Conservation (phyloP, 208 protist genomes). For the Acanthamoeba quina region DNA sequence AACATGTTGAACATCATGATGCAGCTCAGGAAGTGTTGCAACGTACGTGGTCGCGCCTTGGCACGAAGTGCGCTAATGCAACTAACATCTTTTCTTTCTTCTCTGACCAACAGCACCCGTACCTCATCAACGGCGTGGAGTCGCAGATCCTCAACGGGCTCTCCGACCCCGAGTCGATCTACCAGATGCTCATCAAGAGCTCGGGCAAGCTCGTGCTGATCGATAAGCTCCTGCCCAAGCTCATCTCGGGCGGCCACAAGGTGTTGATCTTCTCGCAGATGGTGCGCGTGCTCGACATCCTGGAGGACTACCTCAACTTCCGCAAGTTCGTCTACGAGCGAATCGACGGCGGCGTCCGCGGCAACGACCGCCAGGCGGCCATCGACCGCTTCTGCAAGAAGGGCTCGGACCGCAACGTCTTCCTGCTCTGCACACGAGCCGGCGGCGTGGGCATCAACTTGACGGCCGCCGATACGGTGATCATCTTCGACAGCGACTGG, state of each 20-base stretch:
- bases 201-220: constrained; percentile 95
- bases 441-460: constrained; percentile 93
- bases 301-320: constrained; percentile 89
- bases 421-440: constrained; percentile 90
- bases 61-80: not conserved
- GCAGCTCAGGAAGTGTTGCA: constrained; percentile 92
- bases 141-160: constrained; percentile 60
- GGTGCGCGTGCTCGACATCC: constrained; percentile 88
- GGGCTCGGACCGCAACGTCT: constrained; percentile 83
- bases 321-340: constrained; percentile 88
- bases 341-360: constrained; percentile 88
- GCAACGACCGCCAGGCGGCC: constrained; percentile 87
- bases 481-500: constrained; percentile 92
- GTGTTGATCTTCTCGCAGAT: constrained; percentile 92
- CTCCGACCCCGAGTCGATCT: constrained; percentile 29
- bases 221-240: constrained; percentile 93
- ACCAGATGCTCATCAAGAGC: constrained; percentile 80
- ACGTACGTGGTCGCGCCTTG: constrained; percentile 56
- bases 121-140: constrained; percentile 87
- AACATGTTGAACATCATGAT: constrained; percentile 92
- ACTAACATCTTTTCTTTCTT: constrained; percentile 20
- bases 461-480: constrained; percentile 90
- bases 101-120: constrained; percentile 74
- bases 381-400: constrained; percentile 87
- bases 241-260: constrained; percentile 88